Evolutionary conservation across 768 basidiomycete genomes (phyloP).

Genomic region (Mrakia gelida): DNA sequence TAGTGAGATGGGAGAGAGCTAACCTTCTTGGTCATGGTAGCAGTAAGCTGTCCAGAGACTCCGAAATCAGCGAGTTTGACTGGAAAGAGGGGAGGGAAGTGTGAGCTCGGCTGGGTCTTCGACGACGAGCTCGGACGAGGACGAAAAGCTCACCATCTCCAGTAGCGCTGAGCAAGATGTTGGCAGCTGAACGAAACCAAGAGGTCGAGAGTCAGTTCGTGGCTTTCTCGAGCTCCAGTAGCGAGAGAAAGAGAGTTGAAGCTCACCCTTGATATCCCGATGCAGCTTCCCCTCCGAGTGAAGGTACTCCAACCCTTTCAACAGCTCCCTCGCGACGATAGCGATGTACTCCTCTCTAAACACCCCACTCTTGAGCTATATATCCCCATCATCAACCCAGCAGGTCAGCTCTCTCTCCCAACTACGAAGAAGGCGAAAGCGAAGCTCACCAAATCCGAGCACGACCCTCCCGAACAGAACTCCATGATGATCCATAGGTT

Average conservation of each 20-base stretch:
- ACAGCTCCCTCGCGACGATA: constrained; percentile 86
- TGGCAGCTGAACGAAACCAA: constrained; percentile 63
- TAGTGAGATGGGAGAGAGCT: constrained; percentile 5
- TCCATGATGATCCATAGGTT: constrained; percentile 98
- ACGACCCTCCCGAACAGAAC: constrained; percentile 97
- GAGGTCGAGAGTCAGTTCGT: background rate
- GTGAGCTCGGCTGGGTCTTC: constrained; percentile 24
- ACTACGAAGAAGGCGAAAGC: constrained; percentile 32
- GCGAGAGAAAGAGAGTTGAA: background rate
- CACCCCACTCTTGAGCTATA: constrained; percentile 94
- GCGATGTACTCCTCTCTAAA: constrained; percentile 99
- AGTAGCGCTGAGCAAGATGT: constrained; percentile 82
- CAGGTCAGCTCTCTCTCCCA: background rate
- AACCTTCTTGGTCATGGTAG: constrained; percentile 47
- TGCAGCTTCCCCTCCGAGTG: constrained; percentile 95
- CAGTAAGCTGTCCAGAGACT: constrained; percentile 86
- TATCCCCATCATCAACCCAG: background rate
- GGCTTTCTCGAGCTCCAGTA: background rate
- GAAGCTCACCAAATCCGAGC: constrained; percentile 77
- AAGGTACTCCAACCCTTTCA: constrained; percentile 89
- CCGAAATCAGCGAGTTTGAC: constrained; percentile 99
- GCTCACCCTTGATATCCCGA: constrained; percentile 93
- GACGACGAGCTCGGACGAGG: background rate
- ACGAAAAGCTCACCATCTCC: constrained; percentile 55
- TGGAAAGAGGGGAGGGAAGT: constrained; percentile 31